A percentile compares a stretch with the other conserved stretches of the same genome.
Evolutionary conservation across 345 rosid genomes (phyloP).

Genomic region (Lepidium africanum): DNA sequence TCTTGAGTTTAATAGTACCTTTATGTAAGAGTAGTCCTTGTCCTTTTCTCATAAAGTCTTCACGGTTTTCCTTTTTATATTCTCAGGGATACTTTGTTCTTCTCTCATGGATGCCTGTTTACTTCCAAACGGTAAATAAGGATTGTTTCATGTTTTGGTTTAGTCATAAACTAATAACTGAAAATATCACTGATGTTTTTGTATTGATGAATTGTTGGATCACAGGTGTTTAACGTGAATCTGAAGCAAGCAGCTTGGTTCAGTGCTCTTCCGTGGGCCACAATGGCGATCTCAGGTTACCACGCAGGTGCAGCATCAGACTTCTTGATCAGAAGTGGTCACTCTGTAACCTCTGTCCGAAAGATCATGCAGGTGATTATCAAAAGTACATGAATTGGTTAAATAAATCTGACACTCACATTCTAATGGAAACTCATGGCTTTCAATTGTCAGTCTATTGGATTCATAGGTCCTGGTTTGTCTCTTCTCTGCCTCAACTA

Average conservation of each 20-base stretch:
- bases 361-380: slow-evolving; percentile 82
- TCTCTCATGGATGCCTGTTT: slow-evolving; percentile 97
- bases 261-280: slow-evolving; percentile 95
- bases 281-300: slow-evolving; percentile 86
- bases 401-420: background rate
- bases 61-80: background rate
- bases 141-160: background rate
- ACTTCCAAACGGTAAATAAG: slow-evolving; percentile 70
- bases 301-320: slow-evolving; percentile 73
- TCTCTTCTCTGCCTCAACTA: slow-evolving; percentile 72
- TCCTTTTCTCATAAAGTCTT: background rate
- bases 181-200: background rate
- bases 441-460: slow-evolving; percentile 49
- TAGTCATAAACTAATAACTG: background rate
- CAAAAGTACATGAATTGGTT: background rate
- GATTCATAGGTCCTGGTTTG: slow-evolving; percentile 84
- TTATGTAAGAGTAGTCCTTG: background rate
- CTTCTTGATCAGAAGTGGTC: slow-evolving; percentile 58
- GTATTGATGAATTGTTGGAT: background rate
- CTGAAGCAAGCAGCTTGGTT: slow-evolving; percentile 98
- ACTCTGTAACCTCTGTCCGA: slow-evolving; percentile 66
- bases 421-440: background rate
- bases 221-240: slow-evolving; percentile 75
- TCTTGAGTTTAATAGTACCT: slow-evolving; percentile 2
- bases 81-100: slow-evolving; percentile 95